Evolutionary conservation across 2,329 filamentous ascomycete species (phyloP).

Genomic region (Beauveria rudraprayagi): DNA sequence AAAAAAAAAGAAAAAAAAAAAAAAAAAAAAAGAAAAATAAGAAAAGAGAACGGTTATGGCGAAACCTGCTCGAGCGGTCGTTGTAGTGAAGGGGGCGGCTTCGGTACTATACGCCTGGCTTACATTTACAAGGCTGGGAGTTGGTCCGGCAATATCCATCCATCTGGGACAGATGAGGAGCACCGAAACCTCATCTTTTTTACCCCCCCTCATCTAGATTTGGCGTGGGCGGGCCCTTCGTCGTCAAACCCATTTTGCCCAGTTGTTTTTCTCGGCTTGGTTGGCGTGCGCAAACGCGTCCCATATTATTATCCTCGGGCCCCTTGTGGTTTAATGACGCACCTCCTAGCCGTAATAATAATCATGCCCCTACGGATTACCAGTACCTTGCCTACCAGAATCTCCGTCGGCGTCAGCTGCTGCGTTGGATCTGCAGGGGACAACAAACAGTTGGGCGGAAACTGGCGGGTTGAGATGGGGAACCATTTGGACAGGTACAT

Average conservation of each 20-base stretch:
- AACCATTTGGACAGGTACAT: not conserved
- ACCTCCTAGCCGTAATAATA: not conserved
- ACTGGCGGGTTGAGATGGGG: slow-evolving; percentile 8
- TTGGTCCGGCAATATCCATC: slow-evolving; percentile 10
- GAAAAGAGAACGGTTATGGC: not conserved
- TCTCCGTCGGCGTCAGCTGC: not conserved
- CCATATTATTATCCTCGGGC: slow-evolving; percentile 9
- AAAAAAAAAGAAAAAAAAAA: too few species aligned
- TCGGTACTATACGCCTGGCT: not conserved
- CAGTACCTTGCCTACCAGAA: not conserved
- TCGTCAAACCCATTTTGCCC: not conserved
- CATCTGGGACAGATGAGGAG: not conserved
- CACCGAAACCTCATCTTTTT: not conserved
- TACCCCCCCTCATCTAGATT: slow-evolving; percentile 8
- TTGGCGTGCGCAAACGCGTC: not conserved
- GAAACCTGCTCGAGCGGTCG: not conserved
- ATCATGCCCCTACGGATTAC: too few species aligned
- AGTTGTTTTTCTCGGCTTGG: not conserved
- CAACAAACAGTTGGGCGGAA: slow-evolving; percentile 10
- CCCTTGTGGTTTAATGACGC: not conserved
- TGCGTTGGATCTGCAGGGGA: slow-evolving; percentile 8
- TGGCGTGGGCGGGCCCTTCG: slow-evolving; percentile 1
- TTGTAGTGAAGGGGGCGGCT: not conserved
- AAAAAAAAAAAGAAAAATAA: not conserved
- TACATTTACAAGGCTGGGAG: slow-evolving; percentile 11